Conservation (phyloP, 192 early-diverging fungal species). For the Jimgerdemannia flammicorona region DNA sequence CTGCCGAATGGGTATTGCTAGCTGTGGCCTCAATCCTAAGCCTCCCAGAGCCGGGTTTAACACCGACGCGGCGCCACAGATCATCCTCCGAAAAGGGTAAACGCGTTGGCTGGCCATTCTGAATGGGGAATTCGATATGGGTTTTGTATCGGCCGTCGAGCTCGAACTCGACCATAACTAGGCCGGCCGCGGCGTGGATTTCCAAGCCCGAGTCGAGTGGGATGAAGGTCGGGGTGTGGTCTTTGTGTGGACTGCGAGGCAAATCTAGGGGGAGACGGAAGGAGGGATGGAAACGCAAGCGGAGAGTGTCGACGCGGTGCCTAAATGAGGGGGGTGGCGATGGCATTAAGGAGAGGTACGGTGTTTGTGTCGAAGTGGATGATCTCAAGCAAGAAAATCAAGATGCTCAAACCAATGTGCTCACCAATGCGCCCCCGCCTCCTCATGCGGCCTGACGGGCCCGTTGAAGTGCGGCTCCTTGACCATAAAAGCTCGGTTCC, state of each 20-base stretch:
- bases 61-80: background rate
- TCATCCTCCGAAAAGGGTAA: conserved; percentile 1
- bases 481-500: conserved; percentile 63
- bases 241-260: background rate
- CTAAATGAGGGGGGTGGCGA: too few relatives aligned
- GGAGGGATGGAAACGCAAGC: conserved; percentile 54
- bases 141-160: conserved; percentile 39
- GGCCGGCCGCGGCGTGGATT: conserved; percentile 34
- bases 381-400: too few relatives aligned
- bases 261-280: conserved; percentile 51
- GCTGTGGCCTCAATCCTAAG: conserved; percentile 7
- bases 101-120: conserved; percentile 8
- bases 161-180: conserved; percentile 56
- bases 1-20: conserved; percentile 3
- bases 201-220: conserved; percentile 34
- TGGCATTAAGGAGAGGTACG: too few relatives aligned
- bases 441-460: conserved; percentile 46
- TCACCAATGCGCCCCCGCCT: conserved; percentile 60
- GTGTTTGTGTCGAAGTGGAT: too few relatives aligned
- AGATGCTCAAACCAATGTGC: too few relatives aligned
- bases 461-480: conserved; percentile 42
- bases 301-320: conserved; percentile 54
- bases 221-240: conserved; percentile 10
- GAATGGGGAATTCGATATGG: conserved; percentile 51
- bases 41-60: background rate